Conservation (phyloP, 345 rosid genomes). For the Gossypium turneri region DNA sequence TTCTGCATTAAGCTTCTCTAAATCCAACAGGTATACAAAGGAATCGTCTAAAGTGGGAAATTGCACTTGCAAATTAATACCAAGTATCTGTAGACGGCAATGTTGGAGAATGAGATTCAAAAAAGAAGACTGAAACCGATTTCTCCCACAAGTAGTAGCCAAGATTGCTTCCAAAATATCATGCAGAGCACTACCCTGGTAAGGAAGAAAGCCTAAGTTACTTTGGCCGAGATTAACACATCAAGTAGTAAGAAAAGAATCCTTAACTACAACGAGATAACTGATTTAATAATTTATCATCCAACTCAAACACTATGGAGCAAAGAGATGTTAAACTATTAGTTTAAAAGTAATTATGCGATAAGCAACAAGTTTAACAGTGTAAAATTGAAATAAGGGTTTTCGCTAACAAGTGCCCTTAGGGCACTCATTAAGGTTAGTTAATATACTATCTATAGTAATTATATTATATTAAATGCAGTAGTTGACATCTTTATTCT, state of each 20-base stretch:
- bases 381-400: neutral
- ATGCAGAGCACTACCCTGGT: conserved; percentile 72
- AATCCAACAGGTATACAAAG: conserved; percentile 37
- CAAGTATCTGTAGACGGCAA: conserved; percentile 42
- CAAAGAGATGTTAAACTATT: neutral
- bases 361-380: neutral
- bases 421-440: neutral
- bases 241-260: neutral
- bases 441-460: neutral
- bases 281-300: neutral
- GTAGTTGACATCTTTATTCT: neutral
- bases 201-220: conserved; percentile 14
- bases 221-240: neutral
- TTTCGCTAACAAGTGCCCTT: neutral
- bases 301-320: neutral
- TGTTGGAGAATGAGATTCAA: conserved; percentile 62
- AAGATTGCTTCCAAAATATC: conserved; percentile 52
- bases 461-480: neutral
- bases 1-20: conserved; percentile 53
- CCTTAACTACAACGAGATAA: neutral
- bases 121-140: conserved; percentile 42
- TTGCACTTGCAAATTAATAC: conserved; percentile 41
- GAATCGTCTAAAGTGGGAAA: conserved; percentile 43
- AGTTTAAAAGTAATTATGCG: neutral
- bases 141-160: conserved; percentile 32